These are phyloP conservation scores for Typha latifolia DNA, from an alignment of 176 grass and related monocot genomes.

Conservation along the genomic window DNA sequence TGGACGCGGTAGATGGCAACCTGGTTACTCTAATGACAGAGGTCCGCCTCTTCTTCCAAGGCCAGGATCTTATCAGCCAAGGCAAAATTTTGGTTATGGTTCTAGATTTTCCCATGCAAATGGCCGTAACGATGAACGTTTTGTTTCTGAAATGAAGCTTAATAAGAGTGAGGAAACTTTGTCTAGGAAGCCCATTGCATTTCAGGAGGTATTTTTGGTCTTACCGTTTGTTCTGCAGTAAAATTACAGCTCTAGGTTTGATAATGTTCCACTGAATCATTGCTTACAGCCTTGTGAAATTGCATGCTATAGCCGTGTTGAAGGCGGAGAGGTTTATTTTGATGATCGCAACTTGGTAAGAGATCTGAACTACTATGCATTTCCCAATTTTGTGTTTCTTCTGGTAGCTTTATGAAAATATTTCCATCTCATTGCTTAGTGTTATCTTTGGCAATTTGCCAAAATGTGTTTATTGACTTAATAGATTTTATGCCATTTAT, in stretches of 20 bases:
- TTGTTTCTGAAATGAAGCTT: constrained; percentile 96
- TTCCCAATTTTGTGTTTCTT: constrained; percentile 21
- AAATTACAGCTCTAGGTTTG: constrained; percentile 2
- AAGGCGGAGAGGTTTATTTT: constrained; percentile 80
- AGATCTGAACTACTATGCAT: not conserved
- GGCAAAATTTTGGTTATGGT: constrained; percentile 58
- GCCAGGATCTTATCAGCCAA: constrained; percentile 60
- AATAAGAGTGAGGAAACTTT: constrained; percentile 99
- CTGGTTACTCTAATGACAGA: constrained; percentile 37
- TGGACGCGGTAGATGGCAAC: constrained; percentile 34
- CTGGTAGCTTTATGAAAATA: not conserved
- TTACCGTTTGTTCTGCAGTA: not conserved
- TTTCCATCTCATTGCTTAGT: not conserved
- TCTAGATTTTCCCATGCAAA: constrained; percentile 61
- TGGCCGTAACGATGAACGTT: constrained; percentile 69
- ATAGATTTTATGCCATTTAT: not conserved
- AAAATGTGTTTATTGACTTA: constrained; percentile 5
- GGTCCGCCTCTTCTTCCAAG: constrained; percentile 84
- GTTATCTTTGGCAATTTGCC: not conserved
- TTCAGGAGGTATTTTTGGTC: constrained; percentile 65
- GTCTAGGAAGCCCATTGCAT: constrained; percentile 77
- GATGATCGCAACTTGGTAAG: constrained; percentile 92
- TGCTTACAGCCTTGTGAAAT: constrained; percentile 90
- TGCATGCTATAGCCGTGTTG: constrained; percentile 69
- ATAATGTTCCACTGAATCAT: not conserved